Evolutionary conservation across 2,329 filamentous ascomycete species (phyloP), one percentile per base, ranked within the genome.

Genomic region (Harringtonia lauricola): DNA sequence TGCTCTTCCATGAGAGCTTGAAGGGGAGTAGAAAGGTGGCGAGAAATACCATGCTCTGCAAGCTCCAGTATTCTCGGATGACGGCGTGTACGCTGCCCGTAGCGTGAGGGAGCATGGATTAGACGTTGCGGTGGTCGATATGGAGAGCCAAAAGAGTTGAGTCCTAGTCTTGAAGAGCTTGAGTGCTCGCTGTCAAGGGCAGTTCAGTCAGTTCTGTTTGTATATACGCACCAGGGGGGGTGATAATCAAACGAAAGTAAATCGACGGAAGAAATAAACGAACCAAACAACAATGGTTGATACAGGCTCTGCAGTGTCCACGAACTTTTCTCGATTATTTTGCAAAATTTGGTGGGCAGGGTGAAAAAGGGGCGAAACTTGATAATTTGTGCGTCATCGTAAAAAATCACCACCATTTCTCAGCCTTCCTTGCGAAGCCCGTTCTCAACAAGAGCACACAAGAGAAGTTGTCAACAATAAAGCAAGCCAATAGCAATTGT

Each of bases 71-170:
- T 5, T 10, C 41, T 29, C 9, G 33, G 41, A 9, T 34, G 31
- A 15, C 41, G 33, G 8, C 26, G 17, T 13, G 15, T 19, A 8
- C 41, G 41, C 15, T 34, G 15, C 17, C 33, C 26, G 15, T 37
- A 42, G 7, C 41, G 41, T n/a, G 35, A 19, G 8, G 34, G 41
- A 31, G 33, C 34, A 18, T 37, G 29, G n/a, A 18, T 8, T 4
- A 33, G 34, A 1, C 22, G 34, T 9, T 37, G 22, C 6, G 41
- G 41, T 3, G 12, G 30, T 10, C 34, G n/a, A 18, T 42, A 42
- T 8, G 41, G 26, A 30, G 41, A 42, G 8, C 41, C 41, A 28
- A 42, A 36, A 13, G 41, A 22, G 34, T 31, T 42, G 19, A 42
- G 24, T 4, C 34, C 33, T n/a, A 12, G 21, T 21, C 24, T 24